phyloP scores from a whole-genome alignment of 169 alveolate species.

The Plasmodium coatneyi region DNA sequence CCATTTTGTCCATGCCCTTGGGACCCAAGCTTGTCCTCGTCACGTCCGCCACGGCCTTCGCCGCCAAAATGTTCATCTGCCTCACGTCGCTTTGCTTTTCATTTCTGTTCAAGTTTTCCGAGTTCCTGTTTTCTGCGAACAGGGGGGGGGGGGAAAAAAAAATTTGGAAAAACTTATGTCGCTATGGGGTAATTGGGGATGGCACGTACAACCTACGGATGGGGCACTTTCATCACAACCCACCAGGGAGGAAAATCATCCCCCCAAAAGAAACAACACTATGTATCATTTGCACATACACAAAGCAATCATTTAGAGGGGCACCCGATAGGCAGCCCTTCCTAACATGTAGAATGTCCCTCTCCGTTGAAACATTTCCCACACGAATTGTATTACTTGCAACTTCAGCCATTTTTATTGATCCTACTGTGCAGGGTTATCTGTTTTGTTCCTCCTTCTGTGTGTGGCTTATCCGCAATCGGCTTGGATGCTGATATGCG shows the following conservation, averaged over 20 bases:
- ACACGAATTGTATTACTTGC: conserved; percentile 46
- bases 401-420: conserved; percentile 67
- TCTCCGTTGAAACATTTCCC: not conserved
- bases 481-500: not conserved
- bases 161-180: not conserved
- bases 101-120: conserved; percentile 78
- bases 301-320: not conserved
- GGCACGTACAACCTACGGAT: not conserved
- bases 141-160: not conserved
- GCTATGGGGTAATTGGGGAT: not conserved
- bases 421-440: not conserved
- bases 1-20: conserved; percentile 99
- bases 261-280: not conserved
- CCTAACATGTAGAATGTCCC: not conserved
- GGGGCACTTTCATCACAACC: not conserved
- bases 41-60: conserved; percentile 97
- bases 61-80: conserved; percentile 89
- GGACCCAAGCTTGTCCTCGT: conserved; percentile 99
- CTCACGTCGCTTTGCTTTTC: conserved; percentile 88
- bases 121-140: conserved; percentile 74
- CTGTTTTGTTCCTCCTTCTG: not conserved
- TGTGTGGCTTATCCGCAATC: not conserved
- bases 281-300: not conserved
- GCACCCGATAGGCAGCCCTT: not conserved
- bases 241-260: not conserved